Evolutionary conservation across 1,139 yeast species (phyloP), one percentile per base, ranked within the genome.

Genomic region (Hansenula lynferdii): DNA sequence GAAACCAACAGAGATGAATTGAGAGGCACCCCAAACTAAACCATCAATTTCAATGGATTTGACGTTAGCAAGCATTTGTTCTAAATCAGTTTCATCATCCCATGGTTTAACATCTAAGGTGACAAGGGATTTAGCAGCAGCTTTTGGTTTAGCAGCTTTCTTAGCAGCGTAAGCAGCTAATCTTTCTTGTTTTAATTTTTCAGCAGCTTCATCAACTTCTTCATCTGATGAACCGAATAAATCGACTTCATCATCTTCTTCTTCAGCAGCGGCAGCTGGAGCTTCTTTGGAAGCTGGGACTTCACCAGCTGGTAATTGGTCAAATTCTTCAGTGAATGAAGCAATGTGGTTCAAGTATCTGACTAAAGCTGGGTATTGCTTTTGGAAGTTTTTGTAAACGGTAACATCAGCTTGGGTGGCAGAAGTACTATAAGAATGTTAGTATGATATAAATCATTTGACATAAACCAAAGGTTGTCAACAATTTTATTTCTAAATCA

Each of bases 281-380:
- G 70, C 75, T 37, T 72, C 34, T 23, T 31, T 31, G n/a, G 34
- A 48, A 42, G 72, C 70, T 45, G 72, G 67, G 52, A 75, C 77
- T 48, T 79, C 67, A 62, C 85, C 89, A 55, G 89, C 95, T 70
- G 96, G 96, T 61, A 90, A 82, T 55, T 77, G 62, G 49, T 72
- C 77, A 63, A 87, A 87, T 69, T 87, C 95, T 58, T 77, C 87
- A 57, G 89, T 75, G 80, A 80, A 84, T 45, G 96, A 80, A 66
- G 94, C 94, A 65, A 90, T 81, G 87, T 89, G 97, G 83, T 85
- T 85, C 79, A 84, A 87, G 97, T 97, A 92, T 80, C 97, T 89
- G 65, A 96, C 72, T 64, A 89, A 87, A 70, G 85, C 82, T 69
- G 97, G 96, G 85, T 70, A 90, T 70, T 86, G 77, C 62, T 75